These are phyloP conservation scores for Penstemon davidsonii DNA, from an alignment of 257 asterid species.

Conservation along the genomic window DNA sequence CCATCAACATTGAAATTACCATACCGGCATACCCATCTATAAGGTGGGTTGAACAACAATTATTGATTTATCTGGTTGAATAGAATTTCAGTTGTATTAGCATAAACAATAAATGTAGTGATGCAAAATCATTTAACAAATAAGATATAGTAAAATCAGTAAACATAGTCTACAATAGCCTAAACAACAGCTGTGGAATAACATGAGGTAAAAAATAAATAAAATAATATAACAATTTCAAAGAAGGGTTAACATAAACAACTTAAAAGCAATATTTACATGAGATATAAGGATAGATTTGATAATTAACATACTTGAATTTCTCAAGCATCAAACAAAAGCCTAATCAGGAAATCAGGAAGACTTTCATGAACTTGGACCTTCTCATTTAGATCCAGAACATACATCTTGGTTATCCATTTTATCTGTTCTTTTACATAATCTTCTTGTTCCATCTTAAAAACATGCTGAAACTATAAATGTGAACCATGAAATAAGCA, in stretches of 20 bases:
- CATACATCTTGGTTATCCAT: too few relatives aligned
- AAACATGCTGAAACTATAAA: too few relatives aligned
- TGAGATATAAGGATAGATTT: too few relatives aligned
- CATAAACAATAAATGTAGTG: constrained; percentile 10
- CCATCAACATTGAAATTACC: constrained; percentile 62
- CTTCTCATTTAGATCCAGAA: too few relatives aligned
- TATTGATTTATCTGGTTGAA: constrained; percentile 52
- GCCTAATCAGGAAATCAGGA: too few relatives aligned
- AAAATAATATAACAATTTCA: background rate
- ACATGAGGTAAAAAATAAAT: constrained; percentile 1
- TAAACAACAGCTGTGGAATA: constrained; percentile 9
- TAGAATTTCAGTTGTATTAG: constrained; percentile 24
- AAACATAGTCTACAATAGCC: background rate
- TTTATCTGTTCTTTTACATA: too few relatives aligned
- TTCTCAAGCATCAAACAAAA: too few relatives aligned
- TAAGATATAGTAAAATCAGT: background rate
- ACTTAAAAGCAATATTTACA: background rate
- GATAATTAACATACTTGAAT: too few relatives aligned
- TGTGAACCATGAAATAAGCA: too few relatives aligned
- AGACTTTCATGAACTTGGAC: too few relatives aligned
- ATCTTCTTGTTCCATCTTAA: too few relatives aligned
- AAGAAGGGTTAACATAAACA: background rate
- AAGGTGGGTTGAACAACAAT: constrained; percentile 80
- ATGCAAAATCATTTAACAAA: constrained; percentile 14
- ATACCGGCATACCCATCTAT: constrained; percentile 74